A percentile compares a stretch with the other conserved stretches of the same genome.
Conservation (phyloP, 768 basidiomycete genomes). For the Pilatotrama ljubarskyi region DNA sequence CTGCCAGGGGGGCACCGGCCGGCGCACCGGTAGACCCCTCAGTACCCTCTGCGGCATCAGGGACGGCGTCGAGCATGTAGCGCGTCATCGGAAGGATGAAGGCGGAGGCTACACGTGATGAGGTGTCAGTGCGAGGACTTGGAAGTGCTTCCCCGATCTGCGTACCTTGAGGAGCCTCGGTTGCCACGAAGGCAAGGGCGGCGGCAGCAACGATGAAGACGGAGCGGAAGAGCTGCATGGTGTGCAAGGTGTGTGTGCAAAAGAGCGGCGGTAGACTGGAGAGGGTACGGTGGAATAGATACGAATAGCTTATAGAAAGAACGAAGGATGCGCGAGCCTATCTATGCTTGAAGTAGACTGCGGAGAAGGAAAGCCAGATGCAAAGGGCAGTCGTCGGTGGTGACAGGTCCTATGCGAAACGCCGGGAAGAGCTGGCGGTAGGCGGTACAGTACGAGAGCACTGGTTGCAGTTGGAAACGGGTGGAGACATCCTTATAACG, state of each 20-base stretch:
- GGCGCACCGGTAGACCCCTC: neutral
- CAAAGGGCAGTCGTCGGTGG: neutral
- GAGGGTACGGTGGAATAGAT: conserved; percentile 20
- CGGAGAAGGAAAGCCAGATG: neutral
- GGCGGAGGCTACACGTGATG: conserved; percentile 1
- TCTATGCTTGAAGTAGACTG: neutral
- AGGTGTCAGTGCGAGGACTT: neutral
- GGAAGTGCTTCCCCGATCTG: neutral
- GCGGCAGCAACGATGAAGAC: conserved; percentile 21
- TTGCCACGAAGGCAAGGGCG: conserved; percentile 15
- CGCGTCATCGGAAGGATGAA: conserved; percentile 14
- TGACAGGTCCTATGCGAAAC: conserved; percentile 1
- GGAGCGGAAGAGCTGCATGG: conserved; percentile 20
- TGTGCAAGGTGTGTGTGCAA: conserved; percentile 12
- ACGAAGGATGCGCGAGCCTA: conserved; percentile 1
- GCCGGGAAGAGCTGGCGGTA: neutral
- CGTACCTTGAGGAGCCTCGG: conserved; percentile 6
- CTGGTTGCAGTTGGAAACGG: conserved; percentile 15
- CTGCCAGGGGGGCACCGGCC: neutral
- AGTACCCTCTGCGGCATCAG: conserved; percentile 1
- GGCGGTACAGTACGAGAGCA: conserved; percentile 12
- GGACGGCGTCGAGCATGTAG: conserved; percentile 19
- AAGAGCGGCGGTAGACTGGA: conserved; percentile 18
- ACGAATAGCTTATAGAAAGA: conserved; percentile 20
- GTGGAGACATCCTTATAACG: conserved; percentile 10